Evolutionary conservation across 2,329 filamentous ascomycete species (phyloP).

Genomic region (Trichoderma aggressivum): DNA sequence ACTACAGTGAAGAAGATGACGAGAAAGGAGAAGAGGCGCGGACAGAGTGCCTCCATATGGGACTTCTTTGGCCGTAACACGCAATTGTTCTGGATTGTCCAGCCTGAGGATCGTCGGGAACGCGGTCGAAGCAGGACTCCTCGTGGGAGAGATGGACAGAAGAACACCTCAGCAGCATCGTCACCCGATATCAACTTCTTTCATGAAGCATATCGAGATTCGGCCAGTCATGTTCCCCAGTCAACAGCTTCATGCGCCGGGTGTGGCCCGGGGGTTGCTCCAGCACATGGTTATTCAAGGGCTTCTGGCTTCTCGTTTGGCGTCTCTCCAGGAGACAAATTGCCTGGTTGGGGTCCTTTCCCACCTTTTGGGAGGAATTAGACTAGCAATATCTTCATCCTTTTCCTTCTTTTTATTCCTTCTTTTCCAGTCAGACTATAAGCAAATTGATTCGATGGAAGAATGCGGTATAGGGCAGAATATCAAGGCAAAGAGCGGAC

Average conservation of each 20-base stretch:
- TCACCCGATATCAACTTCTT: background rate
- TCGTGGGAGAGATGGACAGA: background rate
- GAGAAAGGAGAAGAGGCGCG: background rate
- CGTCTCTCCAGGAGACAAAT: background rate
- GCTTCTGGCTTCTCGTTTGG: background rate
- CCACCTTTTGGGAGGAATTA: background rate
- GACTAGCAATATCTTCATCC: background rate
- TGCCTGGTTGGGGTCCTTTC: background rate
- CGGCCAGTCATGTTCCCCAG: background rate
- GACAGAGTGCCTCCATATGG: background rate
- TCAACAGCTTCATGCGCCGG: background rate
- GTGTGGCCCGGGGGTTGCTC: background rate
- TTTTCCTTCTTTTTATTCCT: background rate
- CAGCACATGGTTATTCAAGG: background rate
- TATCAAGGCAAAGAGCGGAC: too few relatives aligned
- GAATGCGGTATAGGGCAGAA: too few relatives aligned
- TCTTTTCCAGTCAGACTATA: background rate
- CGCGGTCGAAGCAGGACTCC: background rate
- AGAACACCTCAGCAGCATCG: background rate
- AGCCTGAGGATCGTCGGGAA: background rate
- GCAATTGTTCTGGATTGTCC: slow-evolving; percentile 4
- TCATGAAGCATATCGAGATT: background rate
- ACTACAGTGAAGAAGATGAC: slow-evolving; percentile 11
- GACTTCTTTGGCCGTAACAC: background rate
- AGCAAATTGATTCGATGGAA: too few relatives aligned